Evolutionary conservation across 768 basidiomycete species (phyloP).

Genomic region (Cyclocybe cylindracea): DNA sequence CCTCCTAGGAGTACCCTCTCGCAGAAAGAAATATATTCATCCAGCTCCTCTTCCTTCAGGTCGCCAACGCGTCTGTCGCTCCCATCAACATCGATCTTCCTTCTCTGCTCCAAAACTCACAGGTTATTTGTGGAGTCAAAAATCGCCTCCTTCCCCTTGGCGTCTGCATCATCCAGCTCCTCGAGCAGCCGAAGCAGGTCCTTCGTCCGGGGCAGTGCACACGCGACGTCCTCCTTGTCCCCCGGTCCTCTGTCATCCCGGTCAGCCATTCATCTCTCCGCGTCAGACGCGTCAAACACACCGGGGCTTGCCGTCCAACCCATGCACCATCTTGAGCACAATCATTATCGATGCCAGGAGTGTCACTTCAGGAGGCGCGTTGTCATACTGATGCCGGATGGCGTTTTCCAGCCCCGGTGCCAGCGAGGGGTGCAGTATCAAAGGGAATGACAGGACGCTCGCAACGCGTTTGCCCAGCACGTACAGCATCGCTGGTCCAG

Average conservation of each 20-base stretch:
- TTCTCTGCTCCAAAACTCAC: conserved; percentile 35
- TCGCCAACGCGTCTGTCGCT: conserved; percentile 54
- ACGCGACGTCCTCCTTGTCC: conserved; percentile 55
- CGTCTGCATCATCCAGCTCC: conserved; percentile 33
- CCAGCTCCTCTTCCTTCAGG: conserved; percentile 50
- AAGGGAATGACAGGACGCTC: conserved; percentile 54
- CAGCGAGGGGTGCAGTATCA: conserved; percentile 59
- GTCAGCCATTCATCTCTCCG: conserved; percentile 1
- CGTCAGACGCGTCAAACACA: conserved; percentile 20
- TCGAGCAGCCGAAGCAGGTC: conserved; percentile 49
- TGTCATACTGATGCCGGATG: conserved; percentile 56
- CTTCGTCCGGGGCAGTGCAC: conserved; percentile 51
- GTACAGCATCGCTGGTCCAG: conserved; percentile 61
- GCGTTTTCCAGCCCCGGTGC: conserved; percentile 44
- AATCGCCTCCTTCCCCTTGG: conserved; percentile 27
- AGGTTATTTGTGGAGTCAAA: conserved; percentile 46
- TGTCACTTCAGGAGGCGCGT: conserved; percentile 67
- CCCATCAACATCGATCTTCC: conserved; percentile 9
- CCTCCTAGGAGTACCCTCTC: conserved; percentile 47
- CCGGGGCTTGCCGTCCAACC: conserved; percentile 72
- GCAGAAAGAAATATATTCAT: conserved; percentile 69
- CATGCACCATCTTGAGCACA: conserved; percentile 84
- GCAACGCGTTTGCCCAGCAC: conserved; percentile 60
- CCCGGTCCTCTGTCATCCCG: conserved; percentile 40
- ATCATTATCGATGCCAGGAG: conserved; percentile 62